Conservation (phyloP, 1,284 basidiomycete species). For the Rhodotorula sp. region DNA sequence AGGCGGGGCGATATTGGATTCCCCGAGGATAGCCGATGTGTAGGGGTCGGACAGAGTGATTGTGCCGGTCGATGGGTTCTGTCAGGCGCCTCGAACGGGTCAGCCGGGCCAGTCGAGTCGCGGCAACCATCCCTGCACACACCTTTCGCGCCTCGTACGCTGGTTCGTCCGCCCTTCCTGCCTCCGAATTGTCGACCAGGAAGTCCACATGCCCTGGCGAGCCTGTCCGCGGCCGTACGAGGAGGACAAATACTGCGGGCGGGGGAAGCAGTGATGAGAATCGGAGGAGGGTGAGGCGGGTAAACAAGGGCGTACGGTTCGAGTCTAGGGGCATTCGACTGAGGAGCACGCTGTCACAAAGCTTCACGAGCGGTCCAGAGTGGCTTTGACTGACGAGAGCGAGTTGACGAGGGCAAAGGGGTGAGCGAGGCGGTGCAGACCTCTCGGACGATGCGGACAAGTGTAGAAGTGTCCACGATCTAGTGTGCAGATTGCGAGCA, state of each 20-base stretch:
- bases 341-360: no score
- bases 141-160: conserved; percentile 17
- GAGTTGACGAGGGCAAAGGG: no score
- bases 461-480: no score
- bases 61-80: not conserved
- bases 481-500: no score
- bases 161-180: not conserved
- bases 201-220: conserved; percentile 17
- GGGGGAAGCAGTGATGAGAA: not conserved
- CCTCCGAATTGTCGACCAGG: not conserved
- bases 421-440: no score
- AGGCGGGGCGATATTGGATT: not conserved
- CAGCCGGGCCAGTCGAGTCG: not conserved
- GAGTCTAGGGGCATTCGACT: no score
- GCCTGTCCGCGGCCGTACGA: conserved; percentile 16
- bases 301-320: no score
- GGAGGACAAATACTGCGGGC: conserved; percentile 20
- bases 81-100: not conserved
- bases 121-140: not conserved
- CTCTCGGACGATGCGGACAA: no score
- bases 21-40: not conserved
- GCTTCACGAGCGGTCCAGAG: no score
- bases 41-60: conserved; percentile 15
- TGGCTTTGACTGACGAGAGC: no score
- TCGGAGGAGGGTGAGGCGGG: not conserved